Conservation (phyloP, 192 early-diverging fungal species). For the Lunasporangiospora selenospora region DNA sequence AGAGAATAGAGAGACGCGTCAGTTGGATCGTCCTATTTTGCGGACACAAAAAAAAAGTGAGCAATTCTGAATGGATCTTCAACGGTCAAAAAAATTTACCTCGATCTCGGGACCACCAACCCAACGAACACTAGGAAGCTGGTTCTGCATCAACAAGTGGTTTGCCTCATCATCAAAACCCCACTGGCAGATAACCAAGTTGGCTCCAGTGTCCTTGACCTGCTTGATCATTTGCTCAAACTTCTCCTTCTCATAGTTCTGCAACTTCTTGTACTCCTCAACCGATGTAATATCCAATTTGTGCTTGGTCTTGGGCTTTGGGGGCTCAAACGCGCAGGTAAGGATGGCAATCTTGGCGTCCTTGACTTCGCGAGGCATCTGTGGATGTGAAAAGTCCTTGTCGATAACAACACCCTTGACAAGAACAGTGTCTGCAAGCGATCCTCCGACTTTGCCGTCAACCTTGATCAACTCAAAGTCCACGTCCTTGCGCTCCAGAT, state of each 20-base stretch:
- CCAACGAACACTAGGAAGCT: conserved; percentile 98
- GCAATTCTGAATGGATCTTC: too few species aligned
- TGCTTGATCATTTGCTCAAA: conserved; percentile 97
- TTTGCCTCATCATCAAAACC: conserved; percentile 99
- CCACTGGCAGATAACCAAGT: conserved; percentile 99
- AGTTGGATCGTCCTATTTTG: conserved; percentile 3
- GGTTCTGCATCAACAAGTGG: conserved; percentile 96
- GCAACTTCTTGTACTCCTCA: conserved; percentile 98
- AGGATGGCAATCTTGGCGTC: conserved; percentile 98
- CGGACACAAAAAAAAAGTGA: conserved; percentile 3
- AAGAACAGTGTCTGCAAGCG: conserved; percentile 89
- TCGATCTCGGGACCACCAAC: conserved; percentile 99
- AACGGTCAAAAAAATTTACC: conserved; percentile 47
- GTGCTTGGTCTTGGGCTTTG: conserved; percentile 99
- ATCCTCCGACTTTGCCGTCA: conserved; percentile 98
- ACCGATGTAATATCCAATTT: conserved; percentile 98
- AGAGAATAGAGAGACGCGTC: background rate
- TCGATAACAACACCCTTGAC: conserved; percentile 99
- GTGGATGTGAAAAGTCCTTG: conserved; percentile 99
- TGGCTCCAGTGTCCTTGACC: conserved; percentile 98
- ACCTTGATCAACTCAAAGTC: conserved; percentile 99
- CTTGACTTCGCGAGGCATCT: conserved; percentile 97
- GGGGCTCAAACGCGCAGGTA: conserved; percentile 99
- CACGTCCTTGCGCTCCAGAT: conserved; percentile 98
- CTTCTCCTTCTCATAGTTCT: conserved; percentile 94